Percentiles rank a stretch among this genome's conserved stretches.
Conservation (phyloP, 2,329 filamentous ascomycete genomes). For the Graphiopsis chlorocephala region DNA sequence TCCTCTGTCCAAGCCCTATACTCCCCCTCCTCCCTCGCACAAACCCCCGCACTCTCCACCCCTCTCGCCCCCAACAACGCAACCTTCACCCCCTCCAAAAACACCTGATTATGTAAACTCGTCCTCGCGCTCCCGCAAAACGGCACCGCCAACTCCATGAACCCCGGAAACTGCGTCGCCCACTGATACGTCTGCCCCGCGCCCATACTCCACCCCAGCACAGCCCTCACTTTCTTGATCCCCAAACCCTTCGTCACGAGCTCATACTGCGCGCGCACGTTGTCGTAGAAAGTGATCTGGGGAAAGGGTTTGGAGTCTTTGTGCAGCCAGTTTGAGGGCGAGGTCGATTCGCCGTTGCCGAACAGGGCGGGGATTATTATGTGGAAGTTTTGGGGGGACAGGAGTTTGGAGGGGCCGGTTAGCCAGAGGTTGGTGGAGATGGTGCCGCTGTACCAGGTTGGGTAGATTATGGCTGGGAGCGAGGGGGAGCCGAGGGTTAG, state of each 20-base stretch:
- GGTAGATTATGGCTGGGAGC: conserved; percentile 69
- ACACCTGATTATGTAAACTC: conserved; percentile 65
- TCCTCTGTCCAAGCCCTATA: conserved; percentile 41
- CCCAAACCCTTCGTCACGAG: conserved; percentile 63
- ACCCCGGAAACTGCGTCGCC: conserved; percentile 45
- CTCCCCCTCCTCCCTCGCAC: conserved; percentile 40
- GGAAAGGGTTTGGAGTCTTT: conserved; percentile 55
- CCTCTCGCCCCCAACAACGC: conserved; percentile 58
- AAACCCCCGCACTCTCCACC: conserved; percentile 45
- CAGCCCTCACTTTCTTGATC: conserved; percentile 59
- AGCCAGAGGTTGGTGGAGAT: conserved; percentile 76
- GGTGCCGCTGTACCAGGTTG: conserved; percentile 69
- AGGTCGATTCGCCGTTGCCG: conserved; percentile 66
- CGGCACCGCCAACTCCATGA: conserved; percentile 63
- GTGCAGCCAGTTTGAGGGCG: conserved; percentile 56
- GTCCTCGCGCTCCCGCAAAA: conserved; percentile 67
- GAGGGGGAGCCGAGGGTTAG: conserved; percentile 67
- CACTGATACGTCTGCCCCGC: conserved; percentile 56
- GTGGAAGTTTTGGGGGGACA: conserved; percentile 64
- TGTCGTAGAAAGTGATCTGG: conserved; percentile 64
- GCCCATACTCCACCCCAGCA: conserved; percentile 71
- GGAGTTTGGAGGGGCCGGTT: conserved; percentile 61
- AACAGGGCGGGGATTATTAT: conserved; percentile 68
- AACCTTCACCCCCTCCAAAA: conserved; percentile 63
- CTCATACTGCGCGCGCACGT: conserved; percentile 64